A percentile compares a stretch with the other conserved stretches of the same genome.
Conservation (phyloP, 192 early-diverging fungal genomes). For the Entomortierella chlamydospora region DNA sequence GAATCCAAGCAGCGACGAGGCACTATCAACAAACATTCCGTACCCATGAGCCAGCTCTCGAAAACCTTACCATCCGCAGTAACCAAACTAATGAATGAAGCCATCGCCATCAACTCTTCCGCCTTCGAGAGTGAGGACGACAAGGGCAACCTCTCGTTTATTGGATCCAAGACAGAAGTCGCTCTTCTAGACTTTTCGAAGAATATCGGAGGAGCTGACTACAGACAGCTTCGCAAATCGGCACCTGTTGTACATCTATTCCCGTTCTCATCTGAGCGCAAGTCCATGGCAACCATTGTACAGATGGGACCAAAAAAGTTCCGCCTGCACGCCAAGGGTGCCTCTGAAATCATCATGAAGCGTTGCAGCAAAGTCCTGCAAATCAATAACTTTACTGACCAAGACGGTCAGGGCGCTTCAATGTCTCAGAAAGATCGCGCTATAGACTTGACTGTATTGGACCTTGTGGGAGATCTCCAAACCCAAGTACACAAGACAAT, state of each 20-base stretch:
- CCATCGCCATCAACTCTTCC: slow-evolving; percentile 86
- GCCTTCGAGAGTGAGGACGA: slow-evolving; percentile 71
- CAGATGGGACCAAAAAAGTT: slow-evolving; percentile 57
- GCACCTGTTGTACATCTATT: slow-evolving; percentile 75
- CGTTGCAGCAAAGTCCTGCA: slow-evolving; percentile 69
- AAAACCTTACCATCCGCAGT: slow-evolving; percentile 57
- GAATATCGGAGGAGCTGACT: slow-evolving; percentile 69
- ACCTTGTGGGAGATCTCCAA: slow-evolving; percentile 44
- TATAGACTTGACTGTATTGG: slow-evolving; percentile 4
- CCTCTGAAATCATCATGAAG: slow-evolving; percentile 86
- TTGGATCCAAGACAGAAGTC: slow-evolving; percentile 96
- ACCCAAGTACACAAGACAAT: slow-evolving; percentile 65
- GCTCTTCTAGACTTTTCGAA: slow-evolving; percentile 88
- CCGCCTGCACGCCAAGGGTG: slow-evolving; percentile 94
- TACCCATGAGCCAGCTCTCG: slow-evolving; percentile 59
- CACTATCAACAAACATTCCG: slow-evolving; percentile 54
- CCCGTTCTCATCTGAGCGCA: slow-evolving; percentile 94
- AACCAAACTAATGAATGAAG: slow-evolving; percentile 68
- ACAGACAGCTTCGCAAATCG: slow-evolving; percentile 71
- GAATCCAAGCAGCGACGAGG: slow-evolving; percentile 50
- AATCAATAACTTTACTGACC: slow-evolving; percentile 19
- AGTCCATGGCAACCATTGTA: slow-evolving; percentile 90
- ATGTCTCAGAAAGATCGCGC: slow-evolving; percentile 25
- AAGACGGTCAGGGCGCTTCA: slow-evolving; percentile 10
- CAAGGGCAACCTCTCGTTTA: slow-evolving; percentile 65